A percentile compares a stretch with the other conserved stretches of the same genome.
Evolutionary conservation across 108 stramenopile genomes (phyloP).

Genomic region (Nitzschia inconspicua): DNA sequence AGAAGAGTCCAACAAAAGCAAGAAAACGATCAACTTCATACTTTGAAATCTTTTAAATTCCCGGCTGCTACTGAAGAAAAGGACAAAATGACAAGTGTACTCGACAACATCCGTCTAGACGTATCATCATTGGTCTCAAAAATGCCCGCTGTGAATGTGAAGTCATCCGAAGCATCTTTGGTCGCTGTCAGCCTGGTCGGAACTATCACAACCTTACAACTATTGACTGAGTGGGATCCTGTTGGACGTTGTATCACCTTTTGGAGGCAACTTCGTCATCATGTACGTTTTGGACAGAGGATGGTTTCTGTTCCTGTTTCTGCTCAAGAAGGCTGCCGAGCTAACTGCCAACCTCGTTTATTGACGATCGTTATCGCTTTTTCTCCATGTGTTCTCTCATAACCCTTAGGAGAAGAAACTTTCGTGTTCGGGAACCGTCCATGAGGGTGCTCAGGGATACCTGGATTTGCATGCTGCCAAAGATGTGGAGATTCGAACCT

Average conservation of each 20-base stretch:
- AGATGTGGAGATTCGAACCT: slow-evolving; percentile 39
- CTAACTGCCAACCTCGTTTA: not conserved
- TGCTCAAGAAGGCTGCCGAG: not conserved
- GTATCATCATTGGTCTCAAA: too few relatives aligned
- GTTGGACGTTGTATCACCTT: slow-evolving; percentile 41
- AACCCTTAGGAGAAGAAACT: slow-evolving; percentile 45
- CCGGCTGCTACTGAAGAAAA: too few relatives aligned
- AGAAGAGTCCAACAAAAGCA: too few relatives aligned
- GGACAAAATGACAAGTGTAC: too few relatives aligned
- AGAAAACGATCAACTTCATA: too few relatives aligned
- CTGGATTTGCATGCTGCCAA: slow-evolving; percentile 35
- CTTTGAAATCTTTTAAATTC: too few relatives aligned
- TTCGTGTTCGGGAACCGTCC: slow-evolving; percentile 39
- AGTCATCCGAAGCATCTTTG: slow-evolving; percentile 6
- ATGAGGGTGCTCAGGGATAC: slow-evolving; percentile 47
- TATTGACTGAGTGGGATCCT: slow-evolving; percentile 52
- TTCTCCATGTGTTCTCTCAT: not conserved
- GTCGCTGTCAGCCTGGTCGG: slow-evolving; percentile 17
- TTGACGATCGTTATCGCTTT: not conserved
- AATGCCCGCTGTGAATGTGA: not conserved
- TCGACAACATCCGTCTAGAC: too few relatives aligned
- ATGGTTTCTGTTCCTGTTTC: not conserved
- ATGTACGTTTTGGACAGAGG: slow-evolving; percentile 30
- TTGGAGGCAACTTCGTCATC: slow-evolving; percentile 43
- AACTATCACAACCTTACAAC: slow-evolving; percentile 30